Evolutionary conservation across 2,329 filamentous ascomycete genomes (phyloP).

Genomic region (Aspergillus felis): DNA sequence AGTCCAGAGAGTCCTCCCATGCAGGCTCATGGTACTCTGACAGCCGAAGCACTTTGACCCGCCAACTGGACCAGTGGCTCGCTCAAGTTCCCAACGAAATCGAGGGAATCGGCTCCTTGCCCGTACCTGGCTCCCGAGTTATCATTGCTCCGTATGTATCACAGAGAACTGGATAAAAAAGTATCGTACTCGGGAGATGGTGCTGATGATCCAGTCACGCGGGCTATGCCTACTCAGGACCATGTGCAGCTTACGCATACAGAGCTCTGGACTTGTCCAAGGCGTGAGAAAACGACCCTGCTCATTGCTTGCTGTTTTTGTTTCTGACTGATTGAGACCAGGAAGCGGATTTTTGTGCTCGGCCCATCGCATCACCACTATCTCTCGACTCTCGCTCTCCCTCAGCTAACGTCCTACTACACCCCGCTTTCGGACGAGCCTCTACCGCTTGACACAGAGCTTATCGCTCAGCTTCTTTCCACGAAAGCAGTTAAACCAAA

Average conservation of each 20-base stretch:
- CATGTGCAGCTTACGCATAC: conserved; percentile 92
- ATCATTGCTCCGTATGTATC: conserved; percentile 84
- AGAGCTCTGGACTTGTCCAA: conserved; percentile 77
- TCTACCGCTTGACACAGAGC: conserved; percentile 42
- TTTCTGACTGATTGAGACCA: conserved; percentile 26
- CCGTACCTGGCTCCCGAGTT: conserved; percentile 69
- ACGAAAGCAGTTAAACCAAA: conserved; percentile 26
- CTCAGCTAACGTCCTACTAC: conserved; percentile 57
- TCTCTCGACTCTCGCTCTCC: conserved; percentile 71
- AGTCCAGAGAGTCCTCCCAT: conserved; percentile 61
- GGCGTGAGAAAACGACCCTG: conserved; percentile 48
- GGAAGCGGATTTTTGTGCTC: conserved; percentile 84
- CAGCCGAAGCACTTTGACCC: conserved; percentile 55
- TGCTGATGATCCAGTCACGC: conserved; percentile 64
- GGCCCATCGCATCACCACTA: conserved; percentile 89
- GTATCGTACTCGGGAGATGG: neutral
- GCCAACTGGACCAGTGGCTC: conserved; percentile 73
- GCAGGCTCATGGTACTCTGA: conserved; percentile 84
- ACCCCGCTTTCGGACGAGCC: conserved; percentile 43
- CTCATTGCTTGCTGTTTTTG: neutral
- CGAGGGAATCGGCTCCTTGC: conserved; percentile 60
- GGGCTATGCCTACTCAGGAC: conserved; percentile 87
- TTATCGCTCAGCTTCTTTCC: conserved; percentile 36
- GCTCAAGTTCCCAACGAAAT: conserved; percentile 63
- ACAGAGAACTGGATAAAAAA: neutral